Percentiles rank a stretch among this genome's conserved stretches.
phyloP scores from a whole-genome alignment of 1,284 basidiomycete genomes.

The Puccinia coronata region DNA sequence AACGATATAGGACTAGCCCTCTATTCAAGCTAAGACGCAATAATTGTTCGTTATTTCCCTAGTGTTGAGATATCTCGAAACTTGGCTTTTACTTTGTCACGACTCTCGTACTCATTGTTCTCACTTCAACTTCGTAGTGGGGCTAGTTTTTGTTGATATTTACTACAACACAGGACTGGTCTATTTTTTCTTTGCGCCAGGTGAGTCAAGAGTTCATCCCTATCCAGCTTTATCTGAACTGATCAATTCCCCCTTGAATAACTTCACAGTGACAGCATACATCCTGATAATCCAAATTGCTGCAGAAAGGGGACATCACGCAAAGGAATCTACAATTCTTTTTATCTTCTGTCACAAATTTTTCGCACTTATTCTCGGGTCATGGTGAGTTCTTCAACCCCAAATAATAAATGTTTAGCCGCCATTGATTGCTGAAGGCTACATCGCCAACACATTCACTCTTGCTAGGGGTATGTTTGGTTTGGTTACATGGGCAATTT shows the following conservation, averaged over 20 bases:
- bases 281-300: background rate
- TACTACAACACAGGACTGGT: background rate
- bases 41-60: background rate
- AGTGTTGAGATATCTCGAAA: background rate
- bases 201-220: background rate
- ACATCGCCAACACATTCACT: background rate
- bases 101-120: background rate
- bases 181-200: background rate
- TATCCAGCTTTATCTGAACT: background rate
- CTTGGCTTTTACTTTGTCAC: background rate
- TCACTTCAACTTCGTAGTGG: background rate
- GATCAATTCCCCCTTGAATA: background rate
- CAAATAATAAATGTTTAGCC: too few relatives aligned
- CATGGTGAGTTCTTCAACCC: too few relatives aligned
- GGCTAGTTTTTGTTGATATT: conserved; percentile 3
- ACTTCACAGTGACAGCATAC: background rate
- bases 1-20: background rate
- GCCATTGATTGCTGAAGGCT: background rate
- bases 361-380: conserved; percentile 10
- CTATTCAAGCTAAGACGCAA: conserved; percentile 5
- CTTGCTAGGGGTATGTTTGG: background rate
- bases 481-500: background rate
- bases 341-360: conserved; percentile 11
- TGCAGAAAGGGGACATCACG: background rate
- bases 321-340: background rate